Evolutionary conservation across 2,329 filamentous ascomycete genomes (phyloP), one percentile per base, ranked within the genome.

Genomic region (Periconia digitata): DNA sequence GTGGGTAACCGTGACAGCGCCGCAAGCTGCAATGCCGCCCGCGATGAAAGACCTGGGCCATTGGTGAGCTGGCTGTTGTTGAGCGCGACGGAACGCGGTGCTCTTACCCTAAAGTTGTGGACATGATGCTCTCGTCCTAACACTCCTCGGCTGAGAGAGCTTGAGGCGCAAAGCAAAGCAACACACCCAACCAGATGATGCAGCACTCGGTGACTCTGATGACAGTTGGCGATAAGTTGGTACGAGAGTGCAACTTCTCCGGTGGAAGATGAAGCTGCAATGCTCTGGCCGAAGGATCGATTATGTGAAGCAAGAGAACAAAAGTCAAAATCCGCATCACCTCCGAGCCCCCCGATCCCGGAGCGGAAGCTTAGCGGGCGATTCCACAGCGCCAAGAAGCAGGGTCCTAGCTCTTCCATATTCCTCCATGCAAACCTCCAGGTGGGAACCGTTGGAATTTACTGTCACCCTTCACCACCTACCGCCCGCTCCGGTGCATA

Each of bases 1-100:
- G 74, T 99, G 94, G 43, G 94, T 97, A 58, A 95, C 92, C 35
- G 92, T 97, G 49, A 99, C 94, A 57, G 94, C 94, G 68, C 94
- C 94, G 76, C 92, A 97, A 58, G 94, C 94, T 69, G 94, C 94
- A 68, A 99, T 89, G 70, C 94, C 94, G 70, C 94, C 94, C 48
- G 94, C 92, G 65, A 97, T 85, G 79, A 99, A 99, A 53, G 91
- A 90, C 59, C 92, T 84, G 44, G 6, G 17, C 10, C 18, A 8
- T 3, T n/a, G 6, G 22, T 32, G 21, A 40, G 47, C 54, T 29
- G 54, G 43, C 2, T 10, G 12, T 24, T 15, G 17, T 42, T 15
- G 29, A 36, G 35, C 5, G 13, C 27, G 8, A 22, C 16, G 13
- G 3, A 8, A 21, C 20, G 29, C 2, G 13, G 10, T 12, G 38